Evolutionary conservation across 2,329 filamentous ascomycete species (phyloP).

Genomic region (Nothophaeocryptopus gaeumannii): DNA sequence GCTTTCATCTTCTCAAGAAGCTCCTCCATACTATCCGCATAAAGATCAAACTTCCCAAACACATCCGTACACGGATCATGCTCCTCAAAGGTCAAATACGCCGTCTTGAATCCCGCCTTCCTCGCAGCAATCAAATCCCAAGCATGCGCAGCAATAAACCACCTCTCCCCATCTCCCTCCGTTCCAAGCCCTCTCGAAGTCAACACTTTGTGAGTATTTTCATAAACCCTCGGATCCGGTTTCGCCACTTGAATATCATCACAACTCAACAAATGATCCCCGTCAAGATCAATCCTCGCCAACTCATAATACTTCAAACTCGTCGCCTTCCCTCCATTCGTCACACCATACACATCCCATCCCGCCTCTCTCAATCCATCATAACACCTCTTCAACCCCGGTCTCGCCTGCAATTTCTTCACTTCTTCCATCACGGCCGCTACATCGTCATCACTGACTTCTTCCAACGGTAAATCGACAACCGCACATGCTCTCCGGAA

Average conservation of each 20-base stretch:
- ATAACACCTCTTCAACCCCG: conserved; percentile 30
- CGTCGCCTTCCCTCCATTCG: conserved; percentile 31
- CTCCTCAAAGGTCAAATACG: conserved; percentile 32
- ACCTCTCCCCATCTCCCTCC: conserved; percentile 27
- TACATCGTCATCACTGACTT: conserved; percentile 28
- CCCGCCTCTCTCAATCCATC: conserved; percentile 28
- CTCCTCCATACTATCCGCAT: conserved; percentile 29
- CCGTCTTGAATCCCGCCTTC: conserved; percentile 34
- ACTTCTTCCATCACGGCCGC: conserved; percentile 28
- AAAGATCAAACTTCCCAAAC: conserved; percentile 33
- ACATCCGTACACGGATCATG: conserved; percentile 30
- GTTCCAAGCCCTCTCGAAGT: conserved; percentile 21
- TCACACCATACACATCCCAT: conserved; percentile 33
- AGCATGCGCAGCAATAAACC: conserved; percentile 33
- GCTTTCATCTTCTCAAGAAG: conserved; percentile 30
- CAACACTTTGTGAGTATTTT: conserved; percentile 25
- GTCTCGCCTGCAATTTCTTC: conserved; percentile 19
- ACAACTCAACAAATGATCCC: conserved; percentile 30
- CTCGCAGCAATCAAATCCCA: conserved; percentile 31
- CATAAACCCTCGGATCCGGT: conserved; percentile 30
- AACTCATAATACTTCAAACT: conserved; percentile 31
- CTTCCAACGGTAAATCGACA: conserved; percentile 22
- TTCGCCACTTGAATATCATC: conserved; percentile 32
- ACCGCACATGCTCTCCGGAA: conserved; percentile 29
- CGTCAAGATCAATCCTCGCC: conserved; percentile 27